Evolutionary conservation across 2,329 filamentous ascomycete species (phyloP), one percentile per base, ranked within the genome.

Genomic region (Didymella pomorum): DNA sequence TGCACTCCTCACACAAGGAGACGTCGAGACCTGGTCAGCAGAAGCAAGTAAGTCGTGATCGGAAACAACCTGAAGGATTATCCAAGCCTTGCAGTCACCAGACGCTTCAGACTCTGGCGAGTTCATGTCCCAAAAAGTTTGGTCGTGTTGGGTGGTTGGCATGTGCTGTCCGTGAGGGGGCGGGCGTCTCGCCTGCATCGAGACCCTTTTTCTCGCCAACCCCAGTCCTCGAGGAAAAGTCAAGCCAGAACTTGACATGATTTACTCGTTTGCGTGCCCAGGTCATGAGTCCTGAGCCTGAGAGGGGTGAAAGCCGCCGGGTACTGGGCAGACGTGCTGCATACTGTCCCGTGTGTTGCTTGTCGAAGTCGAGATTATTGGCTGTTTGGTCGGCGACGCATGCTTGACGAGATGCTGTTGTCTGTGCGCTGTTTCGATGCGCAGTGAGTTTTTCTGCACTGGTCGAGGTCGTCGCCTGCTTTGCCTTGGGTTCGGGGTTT

Each of bases 161-260:
- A 57, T 45, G 43, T 49, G 52, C 52, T 49, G 41, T 35, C 37
- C 31, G 46, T 55, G 56, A 58, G 50, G 50, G 50, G 56, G 18
- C 26, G 48, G 42, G 50, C 49, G 29, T 53, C 47, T 59, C 52
- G 31, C 33, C 52, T 53, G 55, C 42, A 61, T 68, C 65, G 64
- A 63, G 65, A 59, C 62, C 61, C 53, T 52, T 52, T 8, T 28
- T 12, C 28, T 69, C 67, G 65, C 65, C 61, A 66, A 68, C 62
- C 65, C 67, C 46, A 55, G 67, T 66, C 60, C 43, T 48, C 51
- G 52, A 47, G 48, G 31, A 42, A 29, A 25, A 43, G 52, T 48
- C 48, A 49, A 49, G 44, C 48, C 52, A 58, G 25, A 43, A 16
- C 48, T 21, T 20, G 29, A 52, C 41, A 42, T 41, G 50, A 51